Evolutionary conservation across 2,329 filamentous ascomycete species (phyloP).

Genomic region (Aspergillus quadrilineatus): DNA sequence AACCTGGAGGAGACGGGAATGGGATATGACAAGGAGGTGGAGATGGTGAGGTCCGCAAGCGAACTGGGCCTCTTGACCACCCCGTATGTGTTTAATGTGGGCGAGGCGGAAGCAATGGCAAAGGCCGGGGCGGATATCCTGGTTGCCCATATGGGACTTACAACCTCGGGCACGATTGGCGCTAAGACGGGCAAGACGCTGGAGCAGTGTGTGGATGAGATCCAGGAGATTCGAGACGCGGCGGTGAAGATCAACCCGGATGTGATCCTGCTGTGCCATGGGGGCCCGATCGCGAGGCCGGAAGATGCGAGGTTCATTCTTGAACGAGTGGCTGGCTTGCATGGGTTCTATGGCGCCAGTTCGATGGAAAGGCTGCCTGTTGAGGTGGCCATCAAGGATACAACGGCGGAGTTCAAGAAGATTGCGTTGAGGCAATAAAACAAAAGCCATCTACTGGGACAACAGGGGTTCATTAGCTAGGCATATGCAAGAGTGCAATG

Average conservation of each 20-base stretch:
- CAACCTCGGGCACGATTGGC: conserved; percentile 64
- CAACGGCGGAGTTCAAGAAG: conserved; percentile 56
- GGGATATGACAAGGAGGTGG: conserved; percentile 66
- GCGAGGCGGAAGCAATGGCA: conserved; percentile 63
- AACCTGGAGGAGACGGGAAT: conserved; percentile 72
- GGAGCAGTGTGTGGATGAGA: conserved; percentile 61
- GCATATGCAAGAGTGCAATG: too few relatives aligned
- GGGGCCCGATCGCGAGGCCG: conserved; percentile 65
- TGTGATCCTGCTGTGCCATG: conserved; percentile 68
- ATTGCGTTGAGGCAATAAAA: conserved; percentile 25
- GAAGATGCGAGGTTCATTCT: conserved; percentile 65
- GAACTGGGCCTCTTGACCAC: conserved; percentile 64
- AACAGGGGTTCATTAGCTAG: too few relatives aligned
- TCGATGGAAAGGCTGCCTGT: conserved; percentile 68
- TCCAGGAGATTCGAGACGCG: conserved; percentile 65
- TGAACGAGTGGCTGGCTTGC: conserved; percentile 59
- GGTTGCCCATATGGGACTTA: conserved; percentile 68
- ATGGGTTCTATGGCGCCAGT: conserved; percentile 71
- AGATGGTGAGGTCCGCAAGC: conserved; percentile 62
- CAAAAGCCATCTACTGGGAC: too few relatives aligned
- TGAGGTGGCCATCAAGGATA: conserved; percentile 63
- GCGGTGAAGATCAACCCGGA: conserved; percentile 57
- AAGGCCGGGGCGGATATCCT: conserved; percentile 65
- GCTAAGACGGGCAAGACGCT: conserved; percentile 61
- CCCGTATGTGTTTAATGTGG: conserved; percentile 66